These are phyloP conservation scores for Polytrichum commune DNA, from an alignment of 225 moss, liverwort and hornwort genomes.

Conservation along the genomic window DNA sequence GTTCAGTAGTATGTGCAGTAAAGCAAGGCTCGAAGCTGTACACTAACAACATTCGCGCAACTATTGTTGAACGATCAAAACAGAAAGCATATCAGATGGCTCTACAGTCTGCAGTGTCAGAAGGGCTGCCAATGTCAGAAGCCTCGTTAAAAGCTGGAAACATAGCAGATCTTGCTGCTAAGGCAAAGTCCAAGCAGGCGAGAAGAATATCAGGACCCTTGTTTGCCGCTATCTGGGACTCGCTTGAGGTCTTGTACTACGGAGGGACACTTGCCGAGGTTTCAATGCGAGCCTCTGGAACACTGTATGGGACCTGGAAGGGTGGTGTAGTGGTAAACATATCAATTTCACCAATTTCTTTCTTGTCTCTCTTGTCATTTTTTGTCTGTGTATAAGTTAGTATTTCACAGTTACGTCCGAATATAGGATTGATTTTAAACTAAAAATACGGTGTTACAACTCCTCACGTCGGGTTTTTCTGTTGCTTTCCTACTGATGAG, in stretches of 20 bases:
- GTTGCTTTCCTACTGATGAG: neutral
- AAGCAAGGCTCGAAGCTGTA: slow-evolving; percentile 75
- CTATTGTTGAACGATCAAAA: slow-evolving; percentile 67
- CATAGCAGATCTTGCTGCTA: slow-evolving; percentile 65
- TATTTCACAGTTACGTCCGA: neutral
- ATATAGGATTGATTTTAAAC: neutral
- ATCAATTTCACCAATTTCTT: slow-evolving; percentile 9
- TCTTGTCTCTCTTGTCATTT: slow-evolving; percentile 7
- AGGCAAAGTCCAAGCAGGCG: slow-evolving; percentile 54
- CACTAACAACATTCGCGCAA: slow-evolving; percentile 67
- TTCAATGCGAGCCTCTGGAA: slow-evolving; percentile 58
- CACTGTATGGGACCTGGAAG: slow-evolving; percentile 72
- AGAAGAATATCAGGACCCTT: slow-evolving; percentile 66
- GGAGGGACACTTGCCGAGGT: slow-evolving; percentile 75
- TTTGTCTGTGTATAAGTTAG: neutral
- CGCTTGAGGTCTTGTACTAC: slow-evolving; percentile 84
- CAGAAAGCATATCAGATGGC: slow-evolving; percentile 57
- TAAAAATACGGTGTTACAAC: neutral
- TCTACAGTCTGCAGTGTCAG: slow-evolving; percentile 47
- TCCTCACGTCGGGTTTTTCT: neutral
- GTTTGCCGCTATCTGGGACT: slow-evolving; percentile 83
- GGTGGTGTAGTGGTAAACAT: slow-evolving; percentile 57
- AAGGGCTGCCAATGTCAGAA: slow-evolving; percentile 59
- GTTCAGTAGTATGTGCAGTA: slow-evolving; percentile 62
- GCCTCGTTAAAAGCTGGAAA: slow-evolving; percentile 64